These are phyloP conservation scores for Solanum chiquidenum DNA, from an alignment of 257 asterid genomes.

Conservation along the genomic window DNA sequence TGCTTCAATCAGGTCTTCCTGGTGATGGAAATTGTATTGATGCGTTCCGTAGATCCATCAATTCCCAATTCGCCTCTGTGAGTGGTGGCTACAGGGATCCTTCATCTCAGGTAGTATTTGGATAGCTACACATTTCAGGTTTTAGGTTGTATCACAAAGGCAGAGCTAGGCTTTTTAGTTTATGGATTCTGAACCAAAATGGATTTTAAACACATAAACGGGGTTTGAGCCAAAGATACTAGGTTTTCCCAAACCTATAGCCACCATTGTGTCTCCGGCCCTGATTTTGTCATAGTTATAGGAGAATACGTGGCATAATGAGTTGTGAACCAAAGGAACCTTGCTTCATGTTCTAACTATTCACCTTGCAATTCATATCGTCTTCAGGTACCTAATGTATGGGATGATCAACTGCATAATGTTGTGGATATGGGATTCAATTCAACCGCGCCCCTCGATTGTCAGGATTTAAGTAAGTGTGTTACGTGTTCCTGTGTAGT, in stretches of 20 bases:
- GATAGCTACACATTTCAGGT: not conserved
- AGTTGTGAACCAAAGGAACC: not conserved
- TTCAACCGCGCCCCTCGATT: slow-evolving; percentile 29
- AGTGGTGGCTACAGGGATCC: slow-evolving; percentile 16
- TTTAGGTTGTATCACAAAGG: not conserved
- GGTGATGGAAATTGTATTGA: slow-evolving; percentile 35
- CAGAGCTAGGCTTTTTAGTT: not conserved
- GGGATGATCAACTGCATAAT: not conserved
- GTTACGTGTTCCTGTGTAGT: not conserved
- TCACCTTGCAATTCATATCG: not conserved
- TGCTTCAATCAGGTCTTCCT: slow-evolving; percentile 39
- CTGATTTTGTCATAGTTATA: not conserved
- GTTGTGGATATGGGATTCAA: slow-evolving; percentile 35
- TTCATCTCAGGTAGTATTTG: not conserved
- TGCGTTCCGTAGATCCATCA: slow-evolving; percentile 35
- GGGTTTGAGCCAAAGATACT: not conserved
- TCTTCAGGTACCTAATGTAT: not conserved
- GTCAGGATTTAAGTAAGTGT: slow-evolving; percentile 39
- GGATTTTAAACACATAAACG: not conserved
- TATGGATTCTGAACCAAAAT: not conserved
- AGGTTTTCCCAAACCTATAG: not conserved
- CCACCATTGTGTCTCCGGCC: not conserved
- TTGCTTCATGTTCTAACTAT: not conserved
- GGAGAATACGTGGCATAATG: not conserved
- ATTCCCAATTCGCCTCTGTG: slow-evolving; percentile 24